Percentiles rank a stretch among this genome's conserved stretches.
phyloP scores from a whole-genome alignment of 257 asterid species.

The Solanum dulcamara region DNA sequence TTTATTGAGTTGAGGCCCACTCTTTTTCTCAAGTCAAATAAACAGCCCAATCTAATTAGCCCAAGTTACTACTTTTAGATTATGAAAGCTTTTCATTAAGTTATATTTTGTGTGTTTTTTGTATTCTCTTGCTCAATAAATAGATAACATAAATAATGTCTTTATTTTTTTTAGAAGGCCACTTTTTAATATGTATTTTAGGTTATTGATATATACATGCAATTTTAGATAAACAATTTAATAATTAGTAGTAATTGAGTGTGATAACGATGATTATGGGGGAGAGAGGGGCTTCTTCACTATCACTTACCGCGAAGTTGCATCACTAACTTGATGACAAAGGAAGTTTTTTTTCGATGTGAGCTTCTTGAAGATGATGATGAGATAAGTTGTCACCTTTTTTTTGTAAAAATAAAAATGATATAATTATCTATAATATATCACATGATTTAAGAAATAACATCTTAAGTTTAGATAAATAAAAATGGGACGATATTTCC shows the following conservation, averaged over 20 bases:
- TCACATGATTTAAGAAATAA: background rate
- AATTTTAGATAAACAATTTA: background rate
- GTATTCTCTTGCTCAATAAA: background rate
- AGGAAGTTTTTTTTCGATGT: background rate
- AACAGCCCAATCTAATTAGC: background rate
- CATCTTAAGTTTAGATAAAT: background rate
- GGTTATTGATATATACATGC: background rate
- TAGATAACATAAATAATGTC: background rate
- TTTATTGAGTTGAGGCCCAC: background rate
- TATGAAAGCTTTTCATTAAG: background rate
- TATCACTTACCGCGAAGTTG: background rate
- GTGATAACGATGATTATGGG: background rate
- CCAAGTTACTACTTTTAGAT: background rate
- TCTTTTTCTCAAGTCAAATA: background rate
- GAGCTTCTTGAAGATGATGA: background rate
- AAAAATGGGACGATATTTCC: too few relatives aligned
- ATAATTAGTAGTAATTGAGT: background rate
- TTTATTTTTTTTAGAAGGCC: background rate
- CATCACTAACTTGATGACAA: background rate
- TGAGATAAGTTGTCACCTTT: background rate
- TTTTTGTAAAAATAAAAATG: too few relatives aligned
- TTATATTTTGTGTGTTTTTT: background rate
- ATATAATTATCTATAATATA: too few relatives aligned
- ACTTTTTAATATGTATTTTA: background rate
- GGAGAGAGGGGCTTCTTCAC: background rate